Base-by-base conservation (phyloP, 1,284 basidiomycete genomes). In the Tilletia caries region DNA sequence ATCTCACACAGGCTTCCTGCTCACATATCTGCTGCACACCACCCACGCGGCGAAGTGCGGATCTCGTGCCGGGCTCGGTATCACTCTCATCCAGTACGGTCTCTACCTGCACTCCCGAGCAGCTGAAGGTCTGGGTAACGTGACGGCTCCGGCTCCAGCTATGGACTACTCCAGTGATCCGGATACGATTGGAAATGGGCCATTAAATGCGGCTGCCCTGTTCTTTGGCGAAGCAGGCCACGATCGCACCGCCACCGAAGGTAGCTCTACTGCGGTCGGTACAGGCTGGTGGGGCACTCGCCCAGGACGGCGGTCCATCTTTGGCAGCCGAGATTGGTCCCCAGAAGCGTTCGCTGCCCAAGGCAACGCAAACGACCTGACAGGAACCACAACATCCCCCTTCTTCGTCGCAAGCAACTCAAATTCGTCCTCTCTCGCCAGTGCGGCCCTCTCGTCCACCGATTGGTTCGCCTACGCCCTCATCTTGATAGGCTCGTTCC, bases 1-100 rank as follows among this genome's bases (percentile, higher is more conserved):
- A 50, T 29, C 32, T 37, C 20, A 13, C 29, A 50, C 32, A 62
- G 81, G 82, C 5, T 84, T 84, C 68, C 69, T 84, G 54, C 73
- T 84, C 34, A 82, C 83, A 33, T 82, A 83, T 64, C 73, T 82
- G 10, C 66, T 84, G 8, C 79, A 85, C 73, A 85, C 85, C n/a
- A 92, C 93, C 0, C 95, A 98, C 81, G 93, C 95, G 0, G 93
- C 92, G 67, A 95, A 95, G 83, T 93, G 89, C 80, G 95, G 96
- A 65, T 94, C 93, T 23, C 90, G 94, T 48, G 93, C 93, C 0
- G 96, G 95, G 23, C 88, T 99, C 27, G 95, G 96, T 13, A 87
- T 97, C 74, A 98, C 96, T 0, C 86, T 99, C 69, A 94, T 98
- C 74, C 81, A 83, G 46, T 93, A 90, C 73, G 94, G 93, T 32